phyloP scores from a whole-genome alignment of 345 rosid species.

The Fremontodendron californicum region DNA sequence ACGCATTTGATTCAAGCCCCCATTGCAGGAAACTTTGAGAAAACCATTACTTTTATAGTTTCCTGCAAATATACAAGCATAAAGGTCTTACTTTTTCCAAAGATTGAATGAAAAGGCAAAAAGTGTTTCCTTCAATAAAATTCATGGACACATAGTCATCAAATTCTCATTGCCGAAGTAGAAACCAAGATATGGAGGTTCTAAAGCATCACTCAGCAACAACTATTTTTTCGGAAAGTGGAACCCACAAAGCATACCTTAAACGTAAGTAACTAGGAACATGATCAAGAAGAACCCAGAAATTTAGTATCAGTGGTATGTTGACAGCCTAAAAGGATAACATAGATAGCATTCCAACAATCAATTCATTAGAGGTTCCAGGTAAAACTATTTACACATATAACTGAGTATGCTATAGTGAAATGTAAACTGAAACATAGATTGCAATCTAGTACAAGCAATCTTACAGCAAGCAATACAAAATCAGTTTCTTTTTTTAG shows the following conservation, averaged over 20 bases:
- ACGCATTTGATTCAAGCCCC: conserved; percentile 97
- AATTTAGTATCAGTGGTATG: background rate
- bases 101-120: background rate
- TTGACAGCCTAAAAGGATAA: background rate
- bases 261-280: background rate
- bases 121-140: background rate
- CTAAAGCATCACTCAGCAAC: background rate
- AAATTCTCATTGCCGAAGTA: background rate
- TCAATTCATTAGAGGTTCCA: background rate
- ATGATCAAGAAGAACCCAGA: background rate
- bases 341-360: background rate
- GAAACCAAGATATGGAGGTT: background rate
- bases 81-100: background rate
- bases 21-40: conserved; percentile 83
- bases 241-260: background rate
- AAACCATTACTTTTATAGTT: conserved; percentile 79
- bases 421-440: background rate
- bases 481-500: background rate
- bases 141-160: background rate
- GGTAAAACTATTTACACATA: background rate
- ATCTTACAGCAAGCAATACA: background rate
- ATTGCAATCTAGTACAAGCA: background rate
- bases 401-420: background rate
- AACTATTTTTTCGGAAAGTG: background rate
- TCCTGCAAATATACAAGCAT: conserved; percentile 40